Evolutionary conservation across 1,139 yeast species (phyloP).

Genomic region (Geotrichum europaeum): DNA sequence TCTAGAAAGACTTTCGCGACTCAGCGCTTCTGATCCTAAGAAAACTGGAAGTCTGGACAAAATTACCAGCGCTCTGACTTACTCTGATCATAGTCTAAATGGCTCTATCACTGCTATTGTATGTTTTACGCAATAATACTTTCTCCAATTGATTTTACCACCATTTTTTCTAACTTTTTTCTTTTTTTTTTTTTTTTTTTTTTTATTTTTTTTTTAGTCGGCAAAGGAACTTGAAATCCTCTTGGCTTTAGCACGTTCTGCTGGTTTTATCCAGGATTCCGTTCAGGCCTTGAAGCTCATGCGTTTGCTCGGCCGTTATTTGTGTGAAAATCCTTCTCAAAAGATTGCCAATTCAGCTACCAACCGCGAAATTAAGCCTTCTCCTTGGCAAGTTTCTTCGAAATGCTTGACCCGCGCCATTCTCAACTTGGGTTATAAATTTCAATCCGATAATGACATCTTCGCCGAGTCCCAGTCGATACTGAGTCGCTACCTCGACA

Average conservation of each 20-base stretch:
- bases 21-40: conserved; percentile 31
- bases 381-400: conserved; percentile 44
- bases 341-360: conserved; percentile 42
- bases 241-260: conserved; percentile 57
- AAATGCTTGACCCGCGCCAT: conserved; percentile 37
- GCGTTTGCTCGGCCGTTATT: conserved; percentile 50
- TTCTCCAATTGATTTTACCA: background rate
- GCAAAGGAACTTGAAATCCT: conserved; percentile 64
- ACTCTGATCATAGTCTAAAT: conserved; percentile 22
- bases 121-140: conserved; percentile 15
- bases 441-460: conserved; percentile 26
- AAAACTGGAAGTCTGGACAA: conserved; percentile 21
- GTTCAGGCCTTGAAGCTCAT: conserved; percentile 50
- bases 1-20: conserved; percentile 44
- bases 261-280: conserved; percentile 39
- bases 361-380: conserved; percentile 39
- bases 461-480: conserved; percentile 5
- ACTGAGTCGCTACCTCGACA: conserved; percentile 32
- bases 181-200: background rate
- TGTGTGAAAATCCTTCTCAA: conserved; percentile 55
- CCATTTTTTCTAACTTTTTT: conserved; percentile 3
- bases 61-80: conserved; percentile 21
- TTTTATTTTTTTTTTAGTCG: conserved; percentile 20
- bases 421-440: conserved; percentile 36
- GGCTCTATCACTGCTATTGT: conserved; percentile 23